Conservation (phyloP, 805 yeast genomes). For the Teunomyces atbi region DNA sequence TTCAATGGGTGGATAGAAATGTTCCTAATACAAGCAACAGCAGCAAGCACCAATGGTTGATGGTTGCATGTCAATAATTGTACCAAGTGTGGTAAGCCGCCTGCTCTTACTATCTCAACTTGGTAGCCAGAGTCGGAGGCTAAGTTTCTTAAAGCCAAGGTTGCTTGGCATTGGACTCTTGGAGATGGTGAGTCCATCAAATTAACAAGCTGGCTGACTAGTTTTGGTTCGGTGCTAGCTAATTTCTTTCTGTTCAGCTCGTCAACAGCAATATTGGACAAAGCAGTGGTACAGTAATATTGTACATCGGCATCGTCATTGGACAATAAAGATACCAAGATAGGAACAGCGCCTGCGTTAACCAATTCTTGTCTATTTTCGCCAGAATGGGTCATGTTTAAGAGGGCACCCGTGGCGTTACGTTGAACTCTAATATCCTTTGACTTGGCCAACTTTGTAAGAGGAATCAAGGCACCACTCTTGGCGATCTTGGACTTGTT, state of each 20-base stretch:
- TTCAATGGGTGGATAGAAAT: slow-evolving; percentile 95
- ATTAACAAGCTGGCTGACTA: slow-evolving; percentile 81
- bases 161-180: slow-evolving; percentile 97
- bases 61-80: slow-evolving; percentile 83
- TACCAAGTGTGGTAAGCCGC: slow-evolving; percentile 93
- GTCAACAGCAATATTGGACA: slow-evolving; percentile 96
- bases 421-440: slow-evolving; percentile 95
- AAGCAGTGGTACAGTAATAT: slow-evolving; percentile 96
- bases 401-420: slow-evolving; percentile 96
- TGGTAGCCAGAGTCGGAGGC: slow-evolving; percentile 97
- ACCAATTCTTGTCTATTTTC: slow-evolving; percentile 96
- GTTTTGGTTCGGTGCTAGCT: slow-evolving; percentile 87
- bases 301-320: slow-evolving; percentile 95
- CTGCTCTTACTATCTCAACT: slow-evolving; percentile 91
- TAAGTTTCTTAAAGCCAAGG: slow-evolving; percentile 89
- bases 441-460: slow-evolving; percentile 91
- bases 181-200: slow-evolving; percentile 93
- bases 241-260: slow-evolving; percentile 84
- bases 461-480: slow-evolving; percentile 91
- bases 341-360: slow-evolving; percentile 98
- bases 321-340: slow-evolving; percentile 79
- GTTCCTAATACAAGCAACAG: slow-evolving; percentile 97
- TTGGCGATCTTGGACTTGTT: slow-evolving; percentile 95
- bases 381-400: slow-evolving; percentile 96
- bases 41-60: slow-evolving; percentile 89